Evolutionary conservation across 1,139 yeast genomes (phyloP), one percentile per base, ranked within the genome.

Genomic region (Candida pseudocylindracea): DNA sequence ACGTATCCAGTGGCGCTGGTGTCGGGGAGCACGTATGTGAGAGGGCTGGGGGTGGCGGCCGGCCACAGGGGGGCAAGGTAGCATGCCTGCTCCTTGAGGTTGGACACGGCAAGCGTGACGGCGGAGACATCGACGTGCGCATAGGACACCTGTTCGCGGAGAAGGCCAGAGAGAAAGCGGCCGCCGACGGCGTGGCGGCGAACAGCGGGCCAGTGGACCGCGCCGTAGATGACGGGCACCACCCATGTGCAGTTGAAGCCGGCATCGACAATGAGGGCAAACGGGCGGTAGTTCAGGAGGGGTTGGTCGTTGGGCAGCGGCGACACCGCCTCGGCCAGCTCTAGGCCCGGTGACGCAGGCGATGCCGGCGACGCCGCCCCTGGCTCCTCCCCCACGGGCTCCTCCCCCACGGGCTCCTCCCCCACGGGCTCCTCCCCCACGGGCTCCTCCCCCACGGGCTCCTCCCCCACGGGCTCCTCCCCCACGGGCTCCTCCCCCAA

Each of bases 91-190:
- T 88, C 94, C 45, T 91, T 88, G 41, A 91, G 78, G 29, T 78
- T 72, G 45, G 85, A 80, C 33, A 88, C 73, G 33, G 91, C 55
- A 7, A 78, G 61, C 0, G 93, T 78, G 49, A 91, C 98, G 39
- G 85, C 95, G 48, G 80, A 72, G 44, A 91, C 85, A 46, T 91
- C 91, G 51, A 85, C 88, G 53, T 91, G 92, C 36, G 96, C 63
- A 47, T 79, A 88, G 3, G 95, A 81, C 11, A 88, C 67, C 31
- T 80, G 60, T 44, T 88, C 98, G 38, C 83, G 61, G 33, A 91
- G 52, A 34, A 76, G 67, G 8, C 94, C 93, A 35, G 81, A 80
- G 36, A 91, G 54, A 34, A 80, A 57, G 36, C 80, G 66, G 0
- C 99, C 99, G 1, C 92, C 98, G 30, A 91, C 67, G 31, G 75